phyloP scores from a whole-genome alignment of 2,329 filamentous ascomycete species.

The Fusarium compactum region DNA sequence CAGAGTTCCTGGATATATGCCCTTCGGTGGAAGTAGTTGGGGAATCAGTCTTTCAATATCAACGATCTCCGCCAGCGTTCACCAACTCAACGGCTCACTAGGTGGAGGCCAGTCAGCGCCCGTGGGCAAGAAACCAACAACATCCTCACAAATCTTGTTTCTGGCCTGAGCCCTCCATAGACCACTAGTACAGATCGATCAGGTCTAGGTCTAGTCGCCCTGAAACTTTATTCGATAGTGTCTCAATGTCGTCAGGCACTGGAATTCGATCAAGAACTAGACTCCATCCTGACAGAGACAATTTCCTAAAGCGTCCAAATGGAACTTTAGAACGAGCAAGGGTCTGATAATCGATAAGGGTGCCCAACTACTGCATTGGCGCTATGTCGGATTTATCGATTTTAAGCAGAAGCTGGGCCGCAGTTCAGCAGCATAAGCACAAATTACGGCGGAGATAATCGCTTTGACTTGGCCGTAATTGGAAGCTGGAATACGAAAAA shows the following conservation, averaged over 20 bases:
- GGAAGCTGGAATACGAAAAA: not conserved
- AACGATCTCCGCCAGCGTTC: not conserved
- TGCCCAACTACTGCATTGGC: not conserved
- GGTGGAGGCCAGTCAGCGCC: not conserved
- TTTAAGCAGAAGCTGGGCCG: not conserved
- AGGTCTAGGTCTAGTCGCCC: slow-evolving; percentile 5
- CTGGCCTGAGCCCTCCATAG: slow-evolving; percentile 2
- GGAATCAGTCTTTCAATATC: not conserved
- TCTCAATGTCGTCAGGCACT: slow-evolving; percentile 1
- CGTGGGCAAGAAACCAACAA: slow-evolving; percentile 7
- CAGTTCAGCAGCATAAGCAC: not conserved
- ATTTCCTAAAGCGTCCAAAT: slow-evolving; percentile 8
- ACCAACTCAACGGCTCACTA: not conserved
- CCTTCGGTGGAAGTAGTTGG: not conserved
- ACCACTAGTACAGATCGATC: not conserved
- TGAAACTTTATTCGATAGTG: slow-evolving; percentile 21
- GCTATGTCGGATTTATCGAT: not conserved
- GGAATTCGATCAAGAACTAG: slow-evolving; percentile 29
- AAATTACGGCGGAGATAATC: not conserved
- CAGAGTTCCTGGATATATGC: not conserved
- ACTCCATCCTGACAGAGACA: not conserved
- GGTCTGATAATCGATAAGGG: not conserved
- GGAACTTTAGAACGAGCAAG: not conserved
- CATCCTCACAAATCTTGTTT: slow-evolving; percentile 4
- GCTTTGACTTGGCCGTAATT: not conserved